Base-by-base conservation (phyloP, 2,329 filamentous ascomycete genomes). In the Simplicillium aogashimaense region DNA sequence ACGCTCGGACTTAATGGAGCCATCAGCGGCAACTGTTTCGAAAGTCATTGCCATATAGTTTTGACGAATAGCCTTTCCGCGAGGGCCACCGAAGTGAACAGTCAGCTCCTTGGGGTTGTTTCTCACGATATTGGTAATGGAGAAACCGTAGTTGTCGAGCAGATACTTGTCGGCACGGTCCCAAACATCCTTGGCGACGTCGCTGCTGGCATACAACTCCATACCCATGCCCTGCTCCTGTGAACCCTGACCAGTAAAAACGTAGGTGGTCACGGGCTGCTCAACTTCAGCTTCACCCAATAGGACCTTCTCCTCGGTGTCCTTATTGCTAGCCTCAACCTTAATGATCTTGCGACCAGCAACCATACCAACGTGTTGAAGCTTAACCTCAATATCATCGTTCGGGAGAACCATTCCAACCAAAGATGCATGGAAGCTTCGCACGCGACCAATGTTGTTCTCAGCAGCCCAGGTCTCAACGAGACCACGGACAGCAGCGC, bases 31-130 rank as follows among this genome's bases (percentile, higher is more conserved):
- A 39, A 98, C 88, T n/a, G 90, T 94, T 70, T 98, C 92, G 64
- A 97, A 98, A 36, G 90, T 97, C 92, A 98, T 98, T 44, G 90
- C 82, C 84, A 97, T 97, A 72, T 98, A 98, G 67, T 98, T 98
- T 58, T 95, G 84, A 47, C 92, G 87, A 53, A 98, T 98, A 38
- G 87, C 88, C 69, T 97, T 98, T 58, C 92, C 92, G 43, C 87
- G 85, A 46, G 92, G 88, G 37, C 92, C 92, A 68, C 94, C 92
- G 57, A 98, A 98, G 71, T 98, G 86, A 49, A 98, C 86, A 5
- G 94, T 98, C 41, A 98, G 81, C 67, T 97, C 92, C 73, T 95
- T 95, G 48, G 92, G 92, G 67, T 98, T 98, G 72, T 97, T 98
- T 74, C 88, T 94, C 63, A 98, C 92, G 55, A 98, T 98, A 65